Base-by-base conservation (phyloP, 371 early-diverging fungal species). In the Lichtheimia ornata region DNA sequence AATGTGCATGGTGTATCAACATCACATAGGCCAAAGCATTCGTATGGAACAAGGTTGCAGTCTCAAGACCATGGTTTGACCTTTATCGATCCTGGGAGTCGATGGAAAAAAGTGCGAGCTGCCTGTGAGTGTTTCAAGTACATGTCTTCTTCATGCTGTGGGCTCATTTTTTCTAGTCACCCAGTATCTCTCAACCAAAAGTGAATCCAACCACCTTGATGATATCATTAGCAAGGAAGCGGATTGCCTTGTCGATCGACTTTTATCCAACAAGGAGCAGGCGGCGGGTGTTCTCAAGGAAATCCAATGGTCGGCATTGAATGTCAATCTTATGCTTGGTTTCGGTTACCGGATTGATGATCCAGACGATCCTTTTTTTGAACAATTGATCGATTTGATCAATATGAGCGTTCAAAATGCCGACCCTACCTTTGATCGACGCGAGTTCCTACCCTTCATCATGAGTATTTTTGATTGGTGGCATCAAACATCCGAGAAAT, bases 401-500 rank as follows among this genome's bases (percentile, higher is more conserved):
- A 52, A 60, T 4, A 47, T 18, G 20, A 28, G 28, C 4, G 14
- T 65, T 35, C 20, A 65, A 24, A 28, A 25, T 17, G 61, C 53
- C 17, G 56, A 42, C 13, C 35, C 56, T 25, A 13, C 7, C 2
- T 24, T 61, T 9, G 70, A 69, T 40, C 28, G 62, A 2, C 18
- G 58, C 3, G 47, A 59, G 11, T 65, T 62, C 9, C 20, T 69
- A 14, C 70, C 70, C 1, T 43, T 52, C n/a, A 40, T 62, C 4
- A 27, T 57, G 7, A n/a, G 55, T 1, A 43, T 61, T 45, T 13
- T 58, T 0, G 43, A 62, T 17, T 41, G 42, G 20, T 11, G 55
- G 7, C 14, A 45, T 15, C 42, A 45, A 35, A 25, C 54, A 15
- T n/a, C 50, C 5, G 17, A 44, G 20, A 44, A 25, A 2, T 45